These are phyloP conservation scores for Aspergillus olivimuriae DNA, from an alignment of 495 filamentous ascomycete species.

Conservation along the genomic window DNA sequence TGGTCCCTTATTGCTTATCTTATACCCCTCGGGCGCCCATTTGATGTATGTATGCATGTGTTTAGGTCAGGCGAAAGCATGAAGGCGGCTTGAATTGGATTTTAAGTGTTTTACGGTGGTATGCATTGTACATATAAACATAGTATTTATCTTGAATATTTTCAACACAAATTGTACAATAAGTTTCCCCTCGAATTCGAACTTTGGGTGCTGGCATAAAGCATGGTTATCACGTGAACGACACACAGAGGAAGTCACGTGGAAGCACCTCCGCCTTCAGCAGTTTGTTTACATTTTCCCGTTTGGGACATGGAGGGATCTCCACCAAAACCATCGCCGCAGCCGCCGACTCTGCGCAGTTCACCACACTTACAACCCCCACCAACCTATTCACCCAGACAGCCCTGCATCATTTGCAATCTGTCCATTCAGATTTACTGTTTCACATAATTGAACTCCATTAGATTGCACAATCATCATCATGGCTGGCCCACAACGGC, in stretches of 20 bases:
- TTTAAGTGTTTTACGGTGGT: neutral
- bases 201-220: too few relatives aligned
- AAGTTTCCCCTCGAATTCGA: too few relatives aligned
- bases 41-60: slow-evolving; percentile 13
- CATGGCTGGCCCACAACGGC: slow-evolving; percentile 52
- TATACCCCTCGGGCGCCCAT: slow-evolving; percentile 16
- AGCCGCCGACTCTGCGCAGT: neutral
- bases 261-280: neutral
- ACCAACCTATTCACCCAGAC: neutral
- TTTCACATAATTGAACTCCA: neutral
- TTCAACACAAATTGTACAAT: too few relatives aligned
- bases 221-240: neutral
- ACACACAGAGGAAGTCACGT: neutral
- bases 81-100: slow-evolving; percentile 1
- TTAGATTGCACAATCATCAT: slow-evolving; percentile 2
- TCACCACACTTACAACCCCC: neutral
- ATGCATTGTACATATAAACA: too few relatives aligned
- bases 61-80: slow-evolving; percentile 7
- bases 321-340: neutral
- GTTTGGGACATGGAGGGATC: neutral
- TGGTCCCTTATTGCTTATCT: slow-evolving; percentile 12
- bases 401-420: neutral
- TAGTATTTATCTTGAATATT: too few relatives aligned
- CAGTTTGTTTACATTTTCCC: neutral
- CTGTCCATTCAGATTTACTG: neutral